phyloP scores from a whole-genome alignment of 2,329 filamentous ascomycete species.

The Hypomyces perniciosus region DNA sequence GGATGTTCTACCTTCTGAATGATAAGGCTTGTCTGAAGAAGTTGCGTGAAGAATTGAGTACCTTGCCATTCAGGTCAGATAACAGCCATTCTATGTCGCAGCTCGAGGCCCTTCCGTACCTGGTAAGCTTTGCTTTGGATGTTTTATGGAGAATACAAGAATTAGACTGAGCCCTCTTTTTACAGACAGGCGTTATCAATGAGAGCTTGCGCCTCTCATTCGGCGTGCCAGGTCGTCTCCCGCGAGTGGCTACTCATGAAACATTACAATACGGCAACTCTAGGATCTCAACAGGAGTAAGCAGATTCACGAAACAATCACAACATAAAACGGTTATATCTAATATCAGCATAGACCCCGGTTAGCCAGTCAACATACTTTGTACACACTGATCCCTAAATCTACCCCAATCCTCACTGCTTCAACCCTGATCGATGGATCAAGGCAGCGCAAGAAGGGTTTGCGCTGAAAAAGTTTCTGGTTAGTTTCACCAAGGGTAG shows the following conservation, averaged over 20 bases:
- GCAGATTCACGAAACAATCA: not conserved
- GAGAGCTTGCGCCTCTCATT: slow-evolving; percentile 14
- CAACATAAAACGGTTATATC: not conserved
- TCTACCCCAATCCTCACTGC: slow-evolving; percentile 20
- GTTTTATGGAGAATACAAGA: not conserved
- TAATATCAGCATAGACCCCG: slow-evolving; percentile 15
- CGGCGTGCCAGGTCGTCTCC: slow-evolving; percentile 15
- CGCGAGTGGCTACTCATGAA: slow-evolving; percentile 23
- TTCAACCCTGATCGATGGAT: slow-evolving; percentile 25
- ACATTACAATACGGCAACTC: slow-evolving; percentile 26
- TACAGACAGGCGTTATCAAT: slow-evolving; percentile 15
- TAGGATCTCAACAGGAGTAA: slow-evolving; percentile 27
- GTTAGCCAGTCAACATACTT: slow-evolving; percentile 18
- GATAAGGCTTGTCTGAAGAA: slow-evolving; percentile 7
- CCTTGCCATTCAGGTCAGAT: slow-evolving; percentile 6
- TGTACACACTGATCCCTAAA: slow-evolving; percentile 17
- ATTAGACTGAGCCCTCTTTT: not conserved
- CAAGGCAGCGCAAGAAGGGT: slow-evolving; percentile 13
- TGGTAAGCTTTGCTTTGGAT: slow-evolving; percentile 8
- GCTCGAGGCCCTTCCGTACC: slow-evolving; percentile 14
- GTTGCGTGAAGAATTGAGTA: slow-evolving; percentile 12
- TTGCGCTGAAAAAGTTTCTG: slow-evolving; percentile 13
- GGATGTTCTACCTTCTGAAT: slow-evolving; percentile 11
- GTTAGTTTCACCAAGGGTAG: slow-evolving; percentile 17
- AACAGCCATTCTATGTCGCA: slow-evolving; percentile 8